phyloP scores from a whole-genome alignment of 1,284 basidiomycete genomes.

The Cutaneotrichosporon daszewskae region DNA sequence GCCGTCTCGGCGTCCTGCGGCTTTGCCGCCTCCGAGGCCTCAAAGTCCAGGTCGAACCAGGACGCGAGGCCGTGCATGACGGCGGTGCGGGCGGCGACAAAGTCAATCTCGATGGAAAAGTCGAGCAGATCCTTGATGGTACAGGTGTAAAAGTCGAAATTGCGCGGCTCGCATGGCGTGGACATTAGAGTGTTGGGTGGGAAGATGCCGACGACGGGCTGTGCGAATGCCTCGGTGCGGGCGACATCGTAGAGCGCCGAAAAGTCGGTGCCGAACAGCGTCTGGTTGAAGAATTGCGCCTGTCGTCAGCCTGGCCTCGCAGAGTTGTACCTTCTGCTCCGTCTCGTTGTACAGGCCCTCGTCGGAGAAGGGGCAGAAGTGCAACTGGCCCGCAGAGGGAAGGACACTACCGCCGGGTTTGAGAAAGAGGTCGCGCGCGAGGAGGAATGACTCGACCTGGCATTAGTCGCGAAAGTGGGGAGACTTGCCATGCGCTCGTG shows the following conservation, averaged over 20 bases:
- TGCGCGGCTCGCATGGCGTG: slow-evolving; percentile 32
- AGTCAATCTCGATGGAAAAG: slow-evolving; percentile 42
- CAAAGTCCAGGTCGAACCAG: slow-evolving; percentile 47
- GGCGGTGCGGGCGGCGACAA: slow-evolving; percentile 40
- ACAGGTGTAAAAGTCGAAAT: slow-evolving; percentile 47
- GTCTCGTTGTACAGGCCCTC: slow-evolving; percentile 51
- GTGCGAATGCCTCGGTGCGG: slow-evolving; percentile 43
- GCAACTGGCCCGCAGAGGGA: slow-evolving; percentile 50
- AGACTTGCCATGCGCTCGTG: slow-evolving; percentile 52
- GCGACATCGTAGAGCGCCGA: slow-evolving; percentile 37
- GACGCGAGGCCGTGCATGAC: slow-evolving; percentile 47
- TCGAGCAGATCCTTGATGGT: slow-evolving; percentile 40
- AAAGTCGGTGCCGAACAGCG: slow-evolving; percentile 47
- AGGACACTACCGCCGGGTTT: slow-evolving; percentile 50
- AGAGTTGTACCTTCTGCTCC: slow-evolving; percentile 45
- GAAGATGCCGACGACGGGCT: slow-evolving; percentile 49
- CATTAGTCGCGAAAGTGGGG: background rate
- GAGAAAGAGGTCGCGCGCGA: slow-evolving; percentile 50
- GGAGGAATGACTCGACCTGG: slow-evolving; percentile 50
- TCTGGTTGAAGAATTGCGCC: slow-evolving; percentile 48
- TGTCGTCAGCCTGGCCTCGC: slow-evolving; percentile 14
- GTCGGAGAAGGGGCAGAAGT: slow-evolving; percentile 51
- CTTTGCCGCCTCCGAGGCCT: slow-evolving; percentile 13
- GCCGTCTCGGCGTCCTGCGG: slow-evolving; percentile 7
- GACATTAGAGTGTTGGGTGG: slow-evolving; percentile 41